phyloP scores from a whole-genome alignment of 352 stramenopile species.

The Phytophthora pseudosyringae region DNA sequence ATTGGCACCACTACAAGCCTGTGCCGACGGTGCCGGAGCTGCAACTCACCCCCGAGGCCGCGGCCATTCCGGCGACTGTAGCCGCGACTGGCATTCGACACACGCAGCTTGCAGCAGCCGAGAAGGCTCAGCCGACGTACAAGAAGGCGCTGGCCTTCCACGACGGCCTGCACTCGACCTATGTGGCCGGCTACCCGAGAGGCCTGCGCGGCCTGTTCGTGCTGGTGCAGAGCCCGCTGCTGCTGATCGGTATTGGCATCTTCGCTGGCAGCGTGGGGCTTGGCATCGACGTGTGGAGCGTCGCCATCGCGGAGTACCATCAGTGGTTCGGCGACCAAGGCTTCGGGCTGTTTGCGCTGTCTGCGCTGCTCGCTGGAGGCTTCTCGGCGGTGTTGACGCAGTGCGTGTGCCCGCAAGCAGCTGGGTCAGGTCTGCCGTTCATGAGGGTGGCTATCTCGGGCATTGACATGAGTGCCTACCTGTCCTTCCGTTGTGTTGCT shows the following conservation, averaged over 20 bases:
- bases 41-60: constrained; percentile 6
- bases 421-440: constrained; percentile 77
- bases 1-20: constrained; percentile 27
- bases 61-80: not conserved
- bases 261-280: constrained; percentile 74
- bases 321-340: constrained; percentile 57
- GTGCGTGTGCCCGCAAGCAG: constrained; percentile 69
- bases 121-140: constrained; percentile 35
- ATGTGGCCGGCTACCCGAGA: constrained; percentile 66
- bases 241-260: constrained; percentile 70
- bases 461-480: constrained; percentile 79
- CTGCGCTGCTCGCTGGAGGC: constrained; percentile 51
- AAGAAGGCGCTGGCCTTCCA: constrained; percentile 70
- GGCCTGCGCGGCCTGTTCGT: constrained; percentile 68
- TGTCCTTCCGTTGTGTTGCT: constrained; percentile 73
- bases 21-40: constrained; percentile 19
- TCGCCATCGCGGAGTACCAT: constrained; percentile 69
- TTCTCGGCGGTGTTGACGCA: constrained; percentile 65
- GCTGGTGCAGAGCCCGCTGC: constrained; percentile 71
- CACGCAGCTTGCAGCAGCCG: constrained; percentile 6
- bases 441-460: constrained; percentile 87
- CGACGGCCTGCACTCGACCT: constrained; percentile 79
- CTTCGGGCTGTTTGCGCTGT: constrained; percentile 67
- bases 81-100: not conserved
- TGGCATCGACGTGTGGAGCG: constrained; percentile 68